phyloP scores from a whole-genome alignment of 768 basidiomycete species.

The Panaeolus cyanescens region DNA sequence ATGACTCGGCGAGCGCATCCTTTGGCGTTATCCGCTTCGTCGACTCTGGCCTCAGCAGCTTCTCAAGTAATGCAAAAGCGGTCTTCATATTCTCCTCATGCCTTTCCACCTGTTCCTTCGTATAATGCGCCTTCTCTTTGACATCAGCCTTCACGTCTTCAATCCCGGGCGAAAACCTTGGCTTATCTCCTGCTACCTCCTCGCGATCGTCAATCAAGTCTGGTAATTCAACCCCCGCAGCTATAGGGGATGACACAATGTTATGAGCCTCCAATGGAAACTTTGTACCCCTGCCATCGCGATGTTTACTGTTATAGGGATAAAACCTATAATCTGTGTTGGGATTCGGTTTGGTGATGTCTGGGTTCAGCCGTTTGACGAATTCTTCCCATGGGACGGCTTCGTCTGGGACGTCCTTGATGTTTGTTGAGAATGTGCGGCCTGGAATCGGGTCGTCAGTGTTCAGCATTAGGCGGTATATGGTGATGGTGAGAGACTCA shows the following conservation, averaged over 20 bases:
- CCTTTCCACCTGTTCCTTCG: constrained; percentile 22
- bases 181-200: constrained; percentile 9
- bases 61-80: constrained; percentile 77
- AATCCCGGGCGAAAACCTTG: constrained; percentile 15
- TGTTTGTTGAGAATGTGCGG: constrained; percentile 87
- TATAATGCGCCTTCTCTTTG: background rate
- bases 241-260: constrained; percentile 16
- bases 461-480: background rate
- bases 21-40: constrained; percentile 77
- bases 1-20: constrained; percentile 76
- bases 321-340: constrained; percentile 54
- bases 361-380: constrained; percentile 78
- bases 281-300: constrained; percentile 19
- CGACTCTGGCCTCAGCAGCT: constrained; percentile 75
- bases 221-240: constrained; percentile 7
- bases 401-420: constrained; percentile 71
- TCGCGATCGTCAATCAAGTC: background rate
- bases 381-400: constrained; percentile 75
- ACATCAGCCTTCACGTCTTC: constrained; percentile 9
- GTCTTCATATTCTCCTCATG: constrained; percentile 58
- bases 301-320: constrained; percentile 46
- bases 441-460: constrained; percentile 44
- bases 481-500: no score
- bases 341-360: constrained; percentile 49
- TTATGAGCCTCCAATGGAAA: constrained; percentile 32